phyloP scores from a whole-genome alignment of 2,329 filamentous ascomycete species.

The Pseudocercospora fijiensis region DNA sequence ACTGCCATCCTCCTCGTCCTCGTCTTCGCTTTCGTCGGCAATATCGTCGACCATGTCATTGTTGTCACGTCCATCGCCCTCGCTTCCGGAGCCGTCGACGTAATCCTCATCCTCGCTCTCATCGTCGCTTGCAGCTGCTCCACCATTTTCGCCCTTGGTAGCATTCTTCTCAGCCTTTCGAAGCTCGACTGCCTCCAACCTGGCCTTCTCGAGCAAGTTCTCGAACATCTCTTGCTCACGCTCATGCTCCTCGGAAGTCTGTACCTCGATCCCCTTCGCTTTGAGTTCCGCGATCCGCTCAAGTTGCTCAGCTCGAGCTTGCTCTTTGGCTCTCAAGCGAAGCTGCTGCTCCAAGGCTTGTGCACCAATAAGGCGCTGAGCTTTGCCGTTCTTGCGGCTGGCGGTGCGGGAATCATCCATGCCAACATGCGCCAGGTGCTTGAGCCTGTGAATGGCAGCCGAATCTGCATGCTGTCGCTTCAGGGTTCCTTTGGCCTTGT shows the following conservation, averaged over 20 bases:
- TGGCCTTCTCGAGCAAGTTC: conserved; percentile 80
- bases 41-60: conserved; percentile 24
- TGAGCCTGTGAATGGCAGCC: conserved; percentile 37
- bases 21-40: conserved; percentile 28
- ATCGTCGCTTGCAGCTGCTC: conserved; percentile 51
- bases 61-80: conserved; percentile 18
- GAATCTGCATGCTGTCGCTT: conserved; percentile 30
- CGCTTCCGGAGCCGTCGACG: conserved; percentile 21
- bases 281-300: conserved; percentile 73
- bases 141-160: conserved; percentile 62
- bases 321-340: conserved; percentile 70
- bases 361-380: conserved; percentile 61
- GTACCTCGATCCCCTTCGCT: conserved; percentile 75
- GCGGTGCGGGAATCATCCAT: conserved; percentile 50
- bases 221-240: conserved; percentile 80
- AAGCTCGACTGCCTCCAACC: conserved; percentile 75
- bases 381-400: conserved; percentile 57
- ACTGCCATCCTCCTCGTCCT: conserved; percentile 36
- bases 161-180: conserved; percentile 71
- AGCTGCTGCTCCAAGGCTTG: conserved; percentile 68
- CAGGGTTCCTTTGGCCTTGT: conserved; percentile 39
- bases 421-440: conserved; percentile 38
- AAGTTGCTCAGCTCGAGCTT: conserved; percentile 74
- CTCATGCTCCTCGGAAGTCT: conserved; percentile 83
- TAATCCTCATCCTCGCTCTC: conserved; percentile 57